Percentiles rank a stretch among this genome's conserved stretches.
phyloP scores from a whole-genome alignment of 2,329 filamentous ascomycete species.

The Pseudogymnoascus sp. region DNA sequence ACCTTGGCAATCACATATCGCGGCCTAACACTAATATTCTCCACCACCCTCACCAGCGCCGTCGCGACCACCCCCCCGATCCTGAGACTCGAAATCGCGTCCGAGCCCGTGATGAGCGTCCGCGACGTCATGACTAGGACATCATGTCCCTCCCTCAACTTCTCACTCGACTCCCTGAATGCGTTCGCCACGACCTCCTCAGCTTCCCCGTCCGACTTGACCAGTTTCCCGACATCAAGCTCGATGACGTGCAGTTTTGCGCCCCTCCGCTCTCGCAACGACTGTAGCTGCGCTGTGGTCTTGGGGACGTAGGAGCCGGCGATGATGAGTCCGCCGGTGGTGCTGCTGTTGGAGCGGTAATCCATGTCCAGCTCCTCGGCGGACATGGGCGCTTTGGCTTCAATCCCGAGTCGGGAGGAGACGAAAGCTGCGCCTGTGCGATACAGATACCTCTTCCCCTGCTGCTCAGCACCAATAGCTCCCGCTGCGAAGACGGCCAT shows the following conservation, averaged over 20 bases:
- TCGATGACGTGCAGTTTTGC: constrained; percentile 37
- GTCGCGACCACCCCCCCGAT: constrained; percentile 46
- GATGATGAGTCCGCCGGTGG: constrained; percentile 43
- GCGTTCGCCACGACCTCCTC: constrained; percentile 26
- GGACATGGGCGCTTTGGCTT: constrained; percentile 42
- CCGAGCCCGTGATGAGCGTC: constrained; percentile 39
- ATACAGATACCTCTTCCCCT: constrained; percentile 31
- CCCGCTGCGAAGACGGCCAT: constrained; percentile 48
- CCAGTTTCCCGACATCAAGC: constrained; percentile 40
- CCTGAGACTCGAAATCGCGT: constrained; percentile 43
- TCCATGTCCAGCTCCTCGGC: constrained; percentile 34
- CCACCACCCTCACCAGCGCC: constrained; percentile 42
- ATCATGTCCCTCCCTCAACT: constrained; percentile 40
- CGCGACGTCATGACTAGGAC: constrained; percentile 53
- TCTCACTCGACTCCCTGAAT: constrained; percentile 29
- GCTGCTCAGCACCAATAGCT: constrained; percentile 26
- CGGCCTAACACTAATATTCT: constrained; percentile 38
- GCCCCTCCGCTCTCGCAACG: constrained; percentile 32
- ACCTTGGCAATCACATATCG: constrained; percentile 50
- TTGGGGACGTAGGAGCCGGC: constrained; percentile 52
- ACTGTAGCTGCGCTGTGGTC: constrained; percentile 46
- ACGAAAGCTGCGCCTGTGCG: constrained; percentile 37
- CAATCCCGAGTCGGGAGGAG: constrained; percentile 43
- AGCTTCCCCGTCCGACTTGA: not conserved
- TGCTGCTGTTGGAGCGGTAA: constrained; percentile 14